Base-by-base conservation (phyloP, 345 rosid species). In the Eucalyptus pauciflora region DNA sequence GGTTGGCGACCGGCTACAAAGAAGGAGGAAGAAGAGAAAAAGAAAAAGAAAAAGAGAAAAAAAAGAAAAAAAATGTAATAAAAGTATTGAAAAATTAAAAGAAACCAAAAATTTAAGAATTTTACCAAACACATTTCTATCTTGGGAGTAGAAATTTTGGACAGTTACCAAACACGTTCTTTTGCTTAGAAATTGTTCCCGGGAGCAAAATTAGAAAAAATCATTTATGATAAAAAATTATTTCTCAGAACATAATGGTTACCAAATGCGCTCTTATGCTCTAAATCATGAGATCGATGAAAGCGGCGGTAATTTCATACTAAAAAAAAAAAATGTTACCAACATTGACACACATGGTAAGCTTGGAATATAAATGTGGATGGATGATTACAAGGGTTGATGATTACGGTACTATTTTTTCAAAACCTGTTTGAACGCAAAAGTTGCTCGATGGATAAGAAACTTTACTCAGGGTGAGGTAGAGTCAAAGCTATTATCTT, bases 171-270 rank as follows among this genome's bases (percentile, higher is more conserved):
- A 43, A 43, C 45, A 7, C 45, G 45, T 43, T 43, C 45, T 43
- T 43, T 43, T 43, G 45, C 45, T 43, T 7, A 43, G 45, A 6
- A 6, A 6, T 43, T 6, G 8, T 43, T 43, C 7, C 8, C 7
- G 7, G 2, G 2, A 43, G 45, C 45, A 43, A 2, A 43, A 43
- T 43, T 1, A 43, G 8, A 43, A 43, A 43, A 43, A 43, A 43
- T 43, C 45, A 43, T 43, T 43, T 43, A 0, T 43, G 45, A 43
- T 43, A 6, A 43, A 43, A 43, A 43, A 43, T 43, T 43, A 2
- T 43, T 2, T 1, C 7, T 7, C 2, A 2, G 8, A 43, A 7
- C 8, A 43, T 2, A 43, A 43, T 43, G 8, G 45, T 43, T 43
- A 43, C 45, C 45, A 20, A 54, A 54, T 3, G 8, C 8, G 20